Evolutionary conservation across 768 basidiomycete genomes (phyloP).

Genomic region (Cystobasidium ongulense): DNA sequence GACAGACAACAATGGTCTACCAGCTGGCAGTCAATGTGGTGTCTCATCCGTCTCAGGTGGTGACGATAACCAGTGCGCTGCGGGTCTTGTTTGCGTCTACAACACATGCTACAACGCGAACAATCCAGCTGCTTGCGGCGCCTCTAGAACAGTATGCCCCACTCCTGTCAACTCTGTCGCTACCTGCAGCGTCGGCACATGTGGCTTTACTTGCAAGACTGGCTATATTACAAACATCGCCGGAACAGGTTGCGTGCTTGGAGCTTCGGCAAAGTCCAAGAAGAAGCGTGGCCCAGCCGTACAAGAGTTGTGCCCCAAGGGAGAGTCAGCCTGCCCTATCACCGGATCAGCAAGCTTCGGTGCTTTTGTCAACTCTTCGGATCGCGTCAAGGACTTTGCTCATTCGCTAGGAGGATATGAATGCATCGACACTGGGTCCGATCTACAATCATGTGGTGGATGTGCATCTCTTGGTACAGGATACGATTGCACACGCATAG

Average conservation of each 20-base stretch:
- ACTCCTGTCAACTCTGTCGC: background rate
- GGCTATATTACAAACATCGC: background rate
- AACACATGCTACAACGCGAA: constrained; percentile 2
- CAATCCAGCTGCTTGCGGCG: background rate
- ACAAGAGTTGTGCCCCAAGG: background rate
- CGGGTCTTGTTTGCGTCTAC: background rate
- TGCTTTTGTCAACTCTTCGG: background rate
- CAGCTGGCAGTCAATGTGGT: background rate
- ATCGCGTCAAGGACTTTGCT: background rate
- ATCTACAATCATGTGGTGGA: constrained; percentile 68
- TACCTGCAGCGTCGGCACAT: background rate
- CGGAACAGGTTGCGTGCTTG: background rate
- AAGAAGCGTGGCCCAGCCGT: background rate
- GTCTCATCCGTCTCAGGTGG: background rate
- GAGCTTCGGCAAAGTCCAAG: background rate
- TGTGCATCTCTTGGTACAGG: constrained; percentile 60
- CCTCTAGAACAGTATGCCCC: background rate
- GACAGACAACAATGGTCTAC: background rate
- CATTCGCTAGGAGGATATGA: constrained; percentile 31
- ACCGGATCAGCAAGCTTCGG: background rate
- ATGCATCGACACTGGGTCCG: constrained; percentile 54
- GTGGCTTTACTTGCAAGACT: background rate
- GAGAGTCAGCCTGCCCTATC: constrained; percentile 3
- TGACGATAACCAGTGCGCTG: background rate
- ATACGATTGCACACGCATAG: constrained; percentile 62